Base-by-base conservation (phyloP, 192 early-diverging fungal genomes). In the Rhizoclosmatium sp. region DNA sequence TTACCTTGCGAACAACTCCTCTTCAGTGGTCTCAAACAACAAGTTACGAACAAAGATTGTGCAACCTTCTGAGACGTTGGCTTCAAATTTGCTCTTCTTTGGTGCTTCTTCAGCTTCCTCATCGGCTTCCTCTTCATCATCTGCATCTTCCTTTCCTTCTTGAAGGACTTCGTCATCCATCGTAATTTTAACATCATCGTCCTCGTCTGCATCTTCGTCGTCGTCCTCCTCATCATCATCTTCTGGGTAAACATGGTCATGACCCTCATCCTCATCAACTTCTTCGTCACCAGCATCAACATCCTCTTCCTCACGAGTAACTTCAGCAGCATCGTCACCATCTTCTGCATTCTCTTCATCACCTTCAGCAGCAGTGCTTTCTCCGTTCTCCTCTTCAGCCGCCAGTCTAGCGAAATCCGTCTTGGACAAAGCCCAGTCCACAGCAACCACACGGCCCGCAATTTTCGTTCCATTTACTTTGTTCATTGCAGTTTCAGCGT, bases 11-110 rank as follows among this genome's bases (percentile, higher is more conserved):
- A 54, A n/a, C 51, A 98, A 83, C 46, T 92, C 92, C 59, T 93
- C 92, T 80, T 97, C 92, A 14, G 92, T 92, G 2, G 94, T 94
- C 40, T 98, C 97, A 79, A 96, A 98, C 48, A 92, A 89, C 81
- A 98, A 80, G 84, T 98, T 98, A 59, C 96, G 90, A 69, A 98
- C 89, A 84, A 98, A 98, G 48, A 98, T 90, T 19, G 96, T 98
- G 92, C 80, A 73, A 3, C 75, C 69, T 48, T 82, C 78, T 0
- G 56, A 48, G 5, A 78, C 81, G 47, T 82, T 76, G 39, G 80
- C 79, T 23, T 81, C 81, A 4, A 77, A 51, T 47, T 75, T 59
- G 58, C 14, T 58, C 61, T 72, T 58, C 23, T 82, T 84, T 47
- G 78, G 78, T 5, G 59, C 79, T 1, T 59, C 81, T 69, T 78